Evolutionary conservation across 805 yeast species (phyloP).

Genomic region (Barnettozyma populi): DNA sequence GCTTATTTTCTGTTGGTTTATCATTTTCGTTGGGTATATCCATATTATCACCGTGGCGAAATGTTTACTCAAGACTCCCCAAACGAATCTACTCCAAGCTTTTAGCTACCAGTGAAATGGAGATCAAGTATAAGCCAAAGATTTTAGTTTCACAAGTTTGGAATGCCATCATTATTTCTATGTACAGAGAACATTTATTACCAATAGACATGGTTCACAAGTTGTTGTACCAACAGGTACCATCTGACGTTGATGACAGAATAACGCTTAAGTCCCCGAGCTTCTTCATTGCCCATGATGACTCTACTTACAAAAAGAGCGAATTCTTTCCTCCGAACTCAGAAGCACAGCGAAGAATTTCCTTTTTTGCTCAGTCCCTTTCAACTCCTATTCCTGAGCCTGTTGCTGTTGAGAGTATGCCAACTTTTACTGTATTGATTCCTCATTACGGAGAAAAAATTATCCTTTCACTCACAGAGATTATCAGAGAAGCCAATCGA

Average conservation of each 20-base stretch:
- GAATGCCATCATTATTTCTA: conserved; percentile 78
- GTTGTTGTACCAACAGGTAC: conserved; percentile 45
- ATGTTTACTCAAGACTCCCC: conserved; percentile 69
- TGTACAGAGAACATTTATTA: conserved; percentile 76
- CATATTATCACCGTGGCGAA: conserved; percentile 86
- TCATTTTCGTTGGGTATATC: conserved; percentile 78
- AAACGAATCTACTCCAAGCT: conserved; percentile 71
- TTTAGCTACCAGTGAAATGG: conserved; percentile 37
- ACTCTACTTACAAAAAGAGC: conserved; percentile 54
- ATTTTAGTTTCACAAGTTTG: conserved; percentile 63
- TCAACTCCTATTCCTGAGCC: conserved; percentile 82
- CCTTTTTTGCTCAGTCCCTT: conserved; percentile 85
- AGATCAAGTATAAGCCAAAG: conserved; percentile 40
- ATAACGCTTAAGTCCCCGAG: conserved; percentile 60
- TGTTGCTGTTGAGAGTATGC: conserved; percentile 62
- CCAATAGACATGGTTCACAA: conserved; percentile 68
- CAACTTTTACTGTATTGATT: conserved; percentile 74
- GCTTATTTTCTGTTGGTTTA: conserved; percentile 62
- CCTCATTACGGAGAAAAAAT: conserved; percentile 89
- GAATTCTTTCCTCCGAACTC: conserved; percentile 58
- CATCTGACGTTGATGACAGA: conserved; percentile 30
- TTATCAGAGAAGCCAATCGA: conserved; percentile 61
- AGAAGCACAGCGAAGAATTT: conserved; percentile 77
- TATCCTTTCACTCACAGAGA: conserved; percentile 65
- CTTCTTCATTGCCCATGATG: conserved; percentile 80